These are phyloP conservation scores for Fomes fomentarius DNA, from an alignment of 1,284 basidiomycete genomes.

Conservation along the genomic window DNA sequence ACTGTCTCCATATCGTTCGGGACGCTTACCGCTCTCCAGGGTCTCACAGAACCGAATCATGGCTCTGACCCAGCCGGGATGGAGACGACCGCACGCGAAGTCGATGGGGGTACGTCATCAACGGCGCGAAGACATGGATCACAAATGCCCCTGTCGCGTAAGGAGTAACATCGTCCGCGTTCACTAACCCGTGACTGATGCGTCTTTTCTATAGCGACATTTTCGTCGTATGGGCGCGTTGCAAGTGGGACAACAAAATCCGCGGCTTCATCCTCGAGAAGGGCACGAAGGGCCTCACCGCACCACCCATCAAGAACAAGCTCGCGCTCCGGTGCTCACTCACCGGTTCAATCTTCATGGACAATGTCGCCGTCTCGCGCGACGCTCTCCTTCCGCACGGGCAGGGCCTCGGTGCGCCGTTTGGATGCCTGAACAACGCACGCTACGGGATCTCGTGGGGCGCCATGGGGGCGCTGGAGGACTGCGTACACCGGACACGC, in stretches of 20 bases:
- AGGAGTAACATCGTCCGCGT: constrained; percentile 27
- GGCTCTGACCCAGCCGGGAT: constrained; percentile 94
- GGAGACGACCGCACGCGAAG: constrained; percentile 90
- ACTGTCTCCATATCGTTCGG: not conserved
- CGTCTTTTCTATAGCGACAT: constrained; percentile 3
- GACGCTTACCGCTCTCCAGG: constrained; percentile 45
- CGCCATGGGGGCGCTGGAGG: constrained; percentile 93
- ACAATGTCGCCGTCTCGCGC: constrained; percentile 73
- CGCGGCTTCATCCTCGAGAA: constrained; percentile 94
- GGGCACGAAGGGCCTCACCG: constrained; percentile 82
- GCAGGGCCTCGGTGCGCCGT: constrained; percentile 80
- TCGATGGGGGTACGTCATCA: constrained; percentile 85
- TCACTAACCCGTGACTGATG: not conserved
- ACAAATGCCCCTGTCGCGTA: constrained; percentile 88
- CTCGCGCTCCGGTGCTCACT: constrained; percentile 87
- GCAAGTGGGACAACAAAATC: constrained; percentile 92
- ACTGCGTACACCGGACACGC: constrained; percentile 81
- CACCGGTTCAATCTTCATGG: constrained; percentile 95
- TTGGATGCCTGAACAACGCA: constrained; percentile 91
- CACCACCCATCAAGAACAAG: constrained; percentile 93
- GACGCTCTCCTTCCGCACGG: constrained; percentile 79
- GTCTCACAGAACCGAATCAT: constrained; percentile 95
- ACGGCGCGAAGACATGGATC: constrained; percentile 97
- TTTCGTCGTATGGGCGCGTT: constrained; percentile 91
- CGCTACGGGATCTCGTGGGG: constrained; percentile 93